Evolutionary conservation across 441 rosid genomes (phyloP).

Genomic region (Jatropha podagrica): DNA sequence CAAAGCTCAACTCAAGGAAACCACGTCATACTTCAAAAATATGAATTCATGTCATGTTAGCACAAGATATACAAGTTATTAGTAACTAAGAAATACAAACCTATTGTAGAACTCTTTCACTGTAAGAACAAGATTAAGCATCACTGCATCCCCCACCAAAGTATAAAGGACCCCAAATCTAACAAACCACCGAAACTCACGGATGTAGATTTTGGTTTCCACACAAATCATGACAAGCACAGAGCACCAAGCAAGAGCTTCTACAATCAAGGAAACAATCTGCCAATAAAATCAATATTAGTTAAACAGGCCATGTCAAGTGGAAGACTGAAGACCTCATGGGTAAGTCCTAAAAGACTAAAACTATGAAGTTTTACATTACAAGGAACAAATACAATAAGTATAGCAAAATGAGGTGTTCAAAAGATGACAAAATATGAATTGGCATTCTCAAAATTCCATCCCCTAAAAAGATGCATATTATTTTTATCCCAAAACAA

Average conservation of each 20-base stretch:
- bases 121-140: conserved; percentile 75
- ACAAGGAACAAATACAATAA: neutral
- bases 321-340: neutral
- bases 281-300: conserved; percentile 32
- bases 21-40: neutral
- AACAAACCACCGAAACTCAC: conserved; percentile 91
- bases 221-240: conserved; percentile 64
- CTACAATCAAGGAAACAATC: conserved; percentile 70
- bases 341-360: neutral
- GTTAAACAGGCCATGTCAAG: neutral
- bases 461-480: neutral
- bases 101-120: conserved; percentile 68
- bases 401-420: neutral
- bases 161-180: conserved; percentile 80
- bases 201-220: conserved; percentile 82
- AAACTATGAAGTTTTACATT: neutral
- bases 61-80: neutral
- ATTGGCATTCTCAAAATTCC: neutral
- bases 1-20: neutral
- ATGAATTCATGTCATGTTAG: neutral
- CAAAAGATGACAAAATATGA: neutral
- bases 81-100: conserved; percentile 40
- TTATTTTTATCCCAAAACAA: neutral
- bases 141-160: conserved; percentile 82
- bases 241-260: conserved; percentile 88